These are phyloP conservation scores for Penicillium odoratum DNA, from an alignment of 495 filamentous ascomycete genomes.

Conservation along the genomic window DNA sequence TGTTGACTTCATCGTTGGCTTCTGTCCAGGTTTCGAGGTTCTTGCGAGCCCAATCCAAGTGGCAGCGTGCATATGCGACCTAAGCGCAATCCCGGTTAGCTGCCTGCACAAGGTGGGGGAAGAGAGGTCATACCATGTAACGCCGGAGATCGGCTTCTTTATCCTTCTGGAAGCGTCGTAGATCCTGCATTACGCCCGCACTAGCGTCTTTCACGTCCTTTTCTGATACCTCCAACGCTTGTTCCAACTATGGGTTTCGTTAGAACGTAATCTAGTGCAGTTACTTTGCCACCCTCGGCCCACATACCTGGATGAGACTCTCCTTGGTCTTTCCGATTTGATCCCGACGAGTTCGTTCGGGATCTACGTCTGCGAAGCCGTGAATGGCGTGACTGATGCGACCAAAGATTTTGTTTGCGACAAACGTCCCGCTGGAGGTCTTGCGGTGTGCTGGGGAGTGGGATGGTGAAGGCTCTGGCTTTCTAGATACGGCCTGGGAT, in stretches of 20 bases:
- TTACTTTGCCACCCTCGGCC: background rate
- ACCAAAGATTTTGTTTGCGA: constrained; percentile 92
- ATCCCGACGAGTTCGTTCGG: constrained; percentile 86
- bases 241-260: constrained; percentile 65
- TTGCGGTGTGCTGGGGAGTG: constrained; percentile 61
- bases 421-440: constrained; percentile 72
- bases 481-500: constrained; percentile 39
- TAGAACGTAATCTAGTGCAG: constrained; percentile 8
- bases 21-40: constrained; percentile 96
- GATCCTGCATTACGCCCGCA: constrained; percentile 77
- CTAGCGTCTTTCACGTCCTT: constrained; percentile 92
- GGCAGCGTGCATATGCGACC: constrained; percentile 90
- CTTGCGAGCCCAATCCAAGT: constrained; percentile 98
- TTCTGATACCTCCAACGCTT: constrained; percentile 80
- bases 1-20: constrained; percentile 86
- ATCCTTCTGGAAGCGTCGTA: constrained; percentile 88
- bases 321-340: constrained; percentile 94
- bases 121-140: constrained; percentile 75
- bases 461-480: constrained; percentile 31
- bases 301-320: constrained; percentile 57
- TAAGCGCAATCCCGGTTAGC: constrained; percentile 36
- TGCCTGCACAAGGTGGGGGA: constrained; percentile 3
- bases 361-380: constrained; percentile 93
- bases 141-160: constrained; percentile 92
- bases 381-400: constrained; percentile 92